Evolutionary conservation across 345 rosid genomes (phyloP).

Genomic region (Eucalyptus marginata): DNA sequence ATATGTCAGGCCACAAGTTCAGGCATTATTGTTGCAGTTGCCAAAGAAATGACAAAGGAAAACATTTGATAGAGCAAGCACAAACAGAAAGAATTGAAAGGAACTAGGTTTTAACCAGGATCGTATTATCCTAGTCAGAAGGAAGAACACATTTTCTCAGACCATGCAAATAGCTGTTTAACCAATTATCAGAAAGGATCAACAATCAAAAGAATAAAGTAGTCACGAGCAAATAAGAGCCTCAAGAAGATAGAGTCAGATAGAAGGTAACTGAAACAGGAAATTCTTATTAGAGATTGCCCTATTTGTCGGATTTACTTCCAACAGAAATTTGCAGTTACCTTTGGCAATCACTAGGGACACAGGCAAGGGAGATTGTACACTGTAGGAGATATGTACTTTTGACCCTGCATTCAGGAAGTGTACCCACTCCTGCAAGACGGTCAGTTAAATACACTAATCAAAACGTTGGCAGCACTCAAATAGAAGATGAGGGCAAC

Average conservation of each 20-base stretch:
- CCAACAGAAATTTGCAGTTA: background rate
- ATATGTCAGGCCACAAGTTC: background rate
- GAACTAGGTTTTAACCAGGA: background rate
- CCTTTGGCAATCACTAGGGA: constrained; percentile 50
- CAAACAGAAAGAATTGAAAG: background rate
- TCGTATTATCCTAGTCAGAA: background rate
- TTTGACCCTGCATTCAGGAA: constrained; percentile 43
- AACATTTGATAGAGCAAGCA: background rate
- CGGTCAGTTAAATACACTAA: background rate
- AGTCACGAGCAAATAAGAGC: background rate
- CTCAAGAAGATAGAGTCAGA: background rate
- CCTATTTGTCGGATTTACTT: background rate
- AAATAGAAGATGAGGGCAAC: background rate
- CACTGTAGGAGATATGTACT: constrained; percentile 24
- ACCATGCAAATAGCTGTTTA: background rate
- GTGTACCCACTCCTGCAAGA: constrained; percentile 41
- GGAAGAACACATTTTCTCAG: background rate
- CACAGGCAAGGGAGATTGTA: constrained; percentile 29
- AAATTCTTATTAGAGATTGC: background rate
- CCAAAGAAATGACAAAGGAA: background rate
- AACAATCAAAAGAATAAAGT: background rate
- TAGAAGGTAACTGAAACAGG: background rate
- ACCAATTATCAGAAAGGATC: background rate
- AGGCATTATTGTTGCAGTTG: background rate
- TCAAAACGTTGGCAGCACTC: background rate